These are phyloP conservation scores for Cantharellus anzutake DNA, from an alignment of 768 basidiomycete species.

Conservation along the genomic window DNA sequence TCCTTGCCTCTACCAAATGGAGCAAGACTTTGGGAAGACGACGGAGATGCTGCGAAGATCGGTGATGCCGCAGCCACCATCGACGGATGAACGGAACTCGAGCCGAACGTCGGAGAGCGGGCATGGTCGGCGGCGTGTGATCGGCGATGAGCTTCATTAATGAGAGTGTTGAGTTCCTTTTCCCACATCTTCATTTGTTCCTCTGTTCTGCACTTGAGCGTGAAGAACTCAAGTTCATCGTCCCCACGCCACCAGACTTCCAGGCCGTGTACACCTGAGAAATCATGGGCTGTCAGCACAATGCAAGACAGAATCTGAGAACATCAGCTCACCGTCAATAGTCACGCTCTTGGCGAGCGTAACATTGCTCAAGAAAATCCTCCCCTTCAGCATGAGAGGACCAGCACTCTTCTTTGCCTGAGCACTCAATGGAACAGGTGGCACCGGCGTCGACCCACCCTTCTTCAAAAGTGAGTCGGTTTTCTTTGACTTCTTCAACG, in stretches of 20 bases:
- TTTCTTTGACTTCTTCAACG: conserved; percentile 24
- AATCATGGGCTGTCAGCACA: neutral
- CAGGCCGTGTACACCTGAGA: conserved; percentile 42
- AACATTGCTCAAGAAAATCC: conserved; percentile 94
- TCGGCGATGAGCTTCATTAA: neutral
- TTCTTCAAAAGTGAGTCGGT: conserved; percentile 83
- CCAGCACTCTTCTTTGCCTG: conserved; percentile 53
- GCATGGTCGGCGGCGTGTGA: neutral
- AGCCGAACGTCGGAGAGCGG: neutral
- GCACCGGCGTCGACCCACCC: conserved; percentile 16
- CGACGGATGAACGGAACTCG: neutral
- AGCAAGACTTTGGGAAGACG: neutral
- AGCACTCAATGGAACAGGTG: conserved; percentile 14
- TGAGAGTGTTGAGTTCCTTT: conserved; percentile 61
- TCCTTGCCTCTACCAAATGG: neutral
- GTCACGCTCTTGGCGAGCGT: conserved; percentile 57
- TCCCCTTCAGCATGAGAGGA: conserved; percentile 77
- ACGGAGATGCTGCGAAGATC: neutral
- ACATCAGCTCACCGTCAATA: conserved; percentile 24
- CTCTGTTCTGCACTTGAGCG: conserved; percentile 78
- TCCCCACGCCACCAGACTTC: conserved; percentile 93
- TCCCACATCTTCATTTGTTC: conserved; percentile 93
- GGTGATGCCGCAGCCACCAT: neutral
- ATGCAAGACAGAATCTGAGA: neutral
- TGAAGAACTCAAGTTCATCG: conserved; percentile 83